phyloP scores from a whole-genome alignment of 192 early-diverging fungal species.

The Phycomyces blakesleeanus region DNA sequence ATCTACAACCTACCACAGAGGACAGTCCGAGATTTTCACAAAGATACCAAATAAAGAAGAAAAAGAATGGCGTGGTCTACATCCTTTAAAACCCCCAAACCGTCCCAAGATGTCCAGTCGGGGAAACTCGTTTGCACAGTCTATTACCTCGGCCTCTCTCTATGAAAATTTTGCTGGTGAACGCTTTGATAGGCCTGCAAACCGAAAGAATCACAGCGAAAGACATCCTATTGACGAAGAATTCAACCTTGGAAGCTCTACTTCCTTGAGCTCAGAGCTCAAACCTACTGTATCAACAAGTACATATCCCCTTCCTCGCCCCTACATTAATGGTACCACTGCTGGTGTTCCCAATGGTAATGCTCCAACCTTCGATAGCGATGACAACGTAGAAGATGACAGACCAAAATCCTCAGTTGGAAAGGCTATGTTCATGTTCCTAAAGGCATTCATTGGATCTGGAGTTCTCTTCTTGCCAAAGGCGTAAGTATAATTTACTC shows the following conservation, averaged over 20 bases:
- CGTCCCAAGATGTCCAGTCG: conserved; percentile 9
- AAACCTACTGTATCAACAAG: background rate
- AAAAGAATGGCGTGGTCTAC: too few species aligned
- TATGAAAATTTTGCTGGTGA: conserved; percentile 23
- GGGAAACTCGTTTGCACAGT: conserved; percentile 19
- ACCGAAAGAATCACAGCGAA: too few species aligned
- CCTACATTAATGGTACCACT: too few species aligned
- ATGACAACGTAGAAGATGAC: background rate
- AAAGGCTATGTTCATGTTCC: conserved; percentile 59
- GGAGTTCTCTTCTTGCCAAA: conserved; percentile 56
- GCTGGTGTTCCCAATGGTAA: too few species aligned
- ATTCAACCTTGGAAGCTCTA: background rate
- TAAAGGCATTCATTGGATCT: conserved; percentile 61
- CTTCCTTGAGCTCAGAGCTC: background rate
- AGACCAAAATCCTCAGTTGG: conserved; percentile 40
- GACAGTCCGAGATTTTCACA: too few species aligned
- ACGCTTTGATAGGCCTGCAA: background rate
- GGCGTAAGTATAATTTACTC: conserved; percentile 27
- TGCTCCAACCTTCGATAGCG: background rate
- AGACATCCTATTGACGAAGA: background rate
- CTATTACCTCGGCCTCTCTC: conserved; percentile 6
- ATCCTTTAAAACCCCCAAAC: too few species aligned
- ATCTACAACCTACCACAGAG: too few species aligned
- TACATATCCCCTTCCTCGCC: background rate
- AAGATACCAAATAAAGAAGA: too few species aligned